These are phyloP conservation scores for Solanum bulbocastanum DNA, from an alignment of 257 asterid species.

Conservation along the genomic window DNA sequence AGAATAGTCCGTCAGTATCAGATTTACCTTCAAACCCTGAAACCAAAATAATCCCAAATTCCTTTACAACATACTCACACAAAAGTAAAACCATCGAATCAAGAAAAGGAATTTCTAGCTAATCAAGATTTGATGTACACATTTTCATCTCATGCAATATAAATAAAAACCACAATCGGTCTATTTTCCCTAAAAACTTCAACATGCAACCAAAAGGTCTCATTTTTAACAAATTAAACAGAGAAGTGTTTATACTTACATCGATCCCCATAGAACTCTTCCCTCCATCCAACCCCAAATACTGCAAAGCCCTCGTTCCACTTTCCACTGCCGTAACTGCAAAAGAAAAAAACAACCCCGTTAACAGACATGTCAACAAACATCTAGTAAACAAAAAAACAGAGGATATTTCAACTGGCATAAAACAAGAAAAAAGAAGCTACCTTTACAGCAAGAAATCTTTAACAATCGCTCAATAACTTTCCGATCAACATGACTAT, in stretches of 20 bases:
- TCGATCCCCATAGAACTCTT: conserved; percentile 43
- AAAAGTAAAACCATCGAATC: background rate
- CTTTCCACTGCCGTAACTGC: conserved; percentile 91
- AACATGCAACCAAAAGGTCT: background rate
- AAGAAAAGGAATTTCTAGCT: background rate
- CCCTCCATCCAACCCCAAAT: conserved; percentile 79
- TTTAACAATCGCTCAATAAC: conserved; percentile 62
- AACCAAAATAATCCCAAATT: background rate
- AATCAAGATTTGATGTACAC: background rate
- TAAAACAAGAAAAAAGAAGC: background rate
- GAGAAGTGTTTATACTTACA: conserved; percentile 22
- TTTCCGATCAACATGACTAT: conserved; percentile 61
- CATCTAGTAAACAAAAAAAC: background rate
- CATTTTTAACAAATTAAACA: background rate
- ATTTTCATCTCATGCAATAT: background rate
- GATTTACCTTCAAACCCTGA: conserved; percentile 77
- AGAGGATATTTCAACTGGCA: background rate
- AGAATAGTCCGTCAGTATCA: conserved; percentile 81
- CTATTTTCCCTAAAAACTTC: background rate
- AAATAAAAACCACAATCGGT: background rate
- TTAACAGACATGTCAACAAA: background rate
- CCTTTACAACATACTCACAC: background rate
- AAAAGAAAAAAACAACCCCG: background rate
- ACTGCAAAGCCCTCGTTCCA: conserved; percentile 81
- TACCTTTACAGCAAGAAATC: conserved; percentile 74